phyloP scores from a whole-genome alignment of 192 early-diverging fungal species.

The Backusella macrospora region DNA sequence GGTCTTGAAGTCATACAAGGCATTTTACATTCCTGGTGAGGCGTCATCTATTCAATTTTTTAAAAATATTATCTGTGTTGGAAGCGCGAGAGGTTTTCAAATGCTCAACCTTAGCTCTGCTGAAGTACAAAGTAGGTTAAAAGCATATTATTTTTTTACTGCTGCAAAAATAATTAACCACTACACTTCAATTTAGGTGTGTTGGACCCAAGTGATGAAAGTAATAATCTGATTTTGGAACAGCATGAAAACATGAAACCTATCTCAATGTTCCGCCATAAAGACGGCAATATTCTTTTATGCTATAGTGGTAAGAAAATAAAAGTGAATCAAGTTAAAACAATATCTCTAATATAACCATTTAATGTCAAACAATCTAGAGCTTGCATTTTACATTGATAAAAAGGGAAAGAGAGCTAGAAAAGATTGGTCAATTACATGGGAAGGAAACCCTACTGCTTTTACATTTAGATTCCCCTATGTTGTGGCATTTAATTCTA shows the following conservation, averaged over 20 bases:
- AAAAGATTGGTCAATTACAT: constrained; percentile 79
- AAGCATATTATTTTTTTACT: not conserved
- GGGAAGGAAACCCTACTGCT: constrained; percentile 83
- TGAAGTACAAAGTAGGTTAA: constrained; percentile 65
- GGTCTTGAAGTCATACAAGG: constrained; percentile 66
- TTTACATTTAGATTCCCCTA: constrained; percentile 86
- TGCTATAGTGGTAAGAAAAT: constrained; percentile 83
- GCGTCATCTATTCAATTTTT: constrained; percentile 84
- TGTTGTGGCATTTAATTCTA: constrained; percentile 86
- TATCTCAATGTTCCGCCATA: constrained; percentile 81
- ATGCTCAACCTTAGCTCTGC: constrained; percentile 85
- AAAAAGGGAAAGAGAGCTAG: constrained; percentile 78
- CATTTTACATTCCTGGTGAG: constrained; percentile 94
- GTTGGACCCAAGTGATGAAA: constrained; percentile 82
- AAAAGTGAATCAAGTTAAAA: not conserved
- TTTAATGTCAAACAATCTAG: constrained; percentile 41
- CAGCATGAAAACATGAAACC: constrained; percentile 79
- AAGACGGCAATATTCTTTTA: constrained; percentile 79
- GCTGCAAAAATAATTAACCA: not conserved
- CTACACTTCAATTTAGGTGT: constrained; percentile 49
- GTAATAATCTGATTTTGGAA: constrained; percentile 69
- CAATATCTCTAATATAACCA: not conserved
- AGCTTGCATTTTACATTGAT: constrained; percentile 93
- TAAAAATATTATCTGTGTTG: constrained; percentile 85
- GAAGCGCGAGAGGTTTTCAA: constrained; percentile 91